Evolutionary conservation across 352 stramenopile species (phyloP).

Genomic region (Phytophthora fragariae): DNA sequence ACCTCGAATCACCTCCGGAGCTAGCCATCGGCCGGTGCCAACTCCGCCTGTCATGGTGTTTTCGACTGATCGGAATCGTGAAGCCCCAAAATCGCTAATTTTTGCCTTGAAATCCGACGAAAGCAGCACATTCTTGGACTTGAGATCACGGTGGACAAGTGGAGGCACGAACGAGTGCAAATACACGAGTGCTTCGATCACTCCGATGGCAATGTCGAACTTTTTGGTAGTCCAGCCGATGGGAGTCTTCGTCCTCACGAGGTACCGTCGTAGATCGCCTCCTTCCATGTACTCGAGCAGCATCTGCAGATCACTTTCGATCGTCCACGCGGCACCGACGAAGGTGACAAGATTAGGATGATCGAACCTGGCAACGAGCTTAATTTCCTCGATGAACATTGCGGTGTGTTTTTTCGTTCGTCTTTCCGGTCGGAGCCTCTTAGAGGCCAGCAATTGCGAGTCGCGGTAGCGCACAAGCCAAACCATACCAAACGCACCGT

Average conservation of each 20-base stretch:
- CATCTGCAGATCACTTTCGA: slow-evolving; percentile 51
- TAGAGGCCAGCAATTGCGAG: slow-evolving; percentile 38
- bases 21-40: slow-evolving; percentile 49
- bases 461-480: slow-evolving; percentile 39
- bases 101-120: slow-evolving; percentile 41
- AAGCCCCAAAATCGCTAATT: slow-evolving; percentile 57
- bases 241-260: slow-evolving; percentile 2
- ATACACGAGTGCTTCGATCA: slow-evolving; percentile 52
- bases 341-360: slow-evolving; percentile 56
- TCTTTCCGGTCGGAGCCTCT: slow-evolving; percentile 34
- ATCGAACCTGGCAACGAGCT: slow-evolving; percentile 51
- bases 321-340: slow-evolving; percentile 53
- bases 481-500: slow-evolving; percentile 37
- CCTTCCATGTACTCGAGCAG: slow-evolving; percentile 58
- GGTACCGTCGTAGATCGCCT: slow-evolving; percentile 46
- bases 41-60: slow-evolving; percentile 48
- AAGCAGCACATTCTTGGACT: slow-evolving; percentile 58
- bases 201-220: slow-evolving; percentile 46
- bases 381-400: slow-evolving; percentile 56
- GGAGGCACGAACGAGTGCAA: slow-evolving; percentile 47
- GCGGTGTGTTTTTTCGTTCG: slow-evolving; percentile 36
- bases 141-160: slow-evolving; percentile 53
- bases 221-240: slow-evolving; percentile 31
- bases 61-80: slow-evolving; percentile 44
- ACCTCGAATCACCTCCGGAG: slow-evolving; percentile 52